Evolutionary conservation across 371 early-diverging fungal species (phyloP).

Genomic region (Lichtheimia corymbifera): DNA sequence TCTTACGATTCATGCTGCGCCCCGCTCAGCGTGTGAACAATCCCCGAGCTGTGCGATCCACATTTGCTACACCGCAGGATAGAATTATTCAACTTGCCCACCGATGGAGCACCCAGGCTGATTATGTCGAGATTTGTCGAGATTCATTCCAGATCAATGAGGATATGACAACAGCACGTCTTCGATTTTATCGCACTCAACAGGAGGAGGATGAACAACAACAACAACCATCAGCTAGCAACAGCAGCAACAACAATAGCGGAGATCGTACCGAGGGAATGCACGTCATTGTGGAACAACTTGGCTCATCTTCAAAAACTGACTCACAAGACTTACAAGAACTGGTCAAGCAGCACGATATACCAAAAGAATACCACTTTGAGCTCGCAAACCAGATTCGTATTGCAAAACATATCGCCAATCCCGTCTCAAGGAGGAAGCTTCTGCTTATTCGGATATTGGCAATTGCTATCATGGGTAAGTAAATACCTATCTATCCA

Average conservation of each 20-base stretch:
- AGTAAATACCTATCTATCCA: not conserved
- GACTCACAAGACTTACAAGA: conserved; percentile 48
- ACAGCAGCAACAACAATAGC: conserved; percentile 12
- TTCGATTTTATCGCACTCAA: conserved; percentile 74
- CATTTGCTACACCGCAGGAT: conserved; percentile 66
- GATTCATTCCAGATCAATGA: conserved; percentile 47
- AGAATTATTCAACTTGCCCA: conserved; percentile 63
- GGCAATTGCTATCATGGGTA: conserved; percentile 77
- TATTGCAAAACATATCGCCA: conserved; percentile 63
- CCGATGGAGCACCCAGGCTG: conserved; percentile 57
- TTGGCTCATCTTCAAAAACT: conserved; percentile 10
- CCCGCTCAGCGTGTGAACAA: conserved; percentile 83
- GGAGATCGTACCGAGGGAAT: conserved; percentile 30
- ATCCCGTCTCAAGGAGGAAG: conserved; percentile 48
- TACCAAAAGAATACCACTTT: conserved; percentile 79
- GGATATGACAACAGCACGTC: conserved; percentile 49
- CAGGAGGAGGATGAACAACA: no score
- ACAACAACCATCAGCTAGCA: conserved; percentile 6
- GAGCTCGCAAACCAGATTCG: conserved; percentile 80
- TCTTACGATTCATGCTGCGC: conserved; percentile 73
- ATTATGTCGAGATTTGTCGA: conserved; percentile 46
- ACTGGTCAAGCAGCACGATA: conserved; percentile 57
- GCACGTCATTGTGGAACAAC: conserved; percentile 24
- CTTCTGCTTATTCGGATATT: conserved; percentile 76
- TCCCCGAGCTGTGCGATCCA: conserved; percentile 68